Evolutionary conservation across 2,329 filamentous ascomycete species (phyloP).

Genomic region (Pestalotiopsis sp.): DNA sequence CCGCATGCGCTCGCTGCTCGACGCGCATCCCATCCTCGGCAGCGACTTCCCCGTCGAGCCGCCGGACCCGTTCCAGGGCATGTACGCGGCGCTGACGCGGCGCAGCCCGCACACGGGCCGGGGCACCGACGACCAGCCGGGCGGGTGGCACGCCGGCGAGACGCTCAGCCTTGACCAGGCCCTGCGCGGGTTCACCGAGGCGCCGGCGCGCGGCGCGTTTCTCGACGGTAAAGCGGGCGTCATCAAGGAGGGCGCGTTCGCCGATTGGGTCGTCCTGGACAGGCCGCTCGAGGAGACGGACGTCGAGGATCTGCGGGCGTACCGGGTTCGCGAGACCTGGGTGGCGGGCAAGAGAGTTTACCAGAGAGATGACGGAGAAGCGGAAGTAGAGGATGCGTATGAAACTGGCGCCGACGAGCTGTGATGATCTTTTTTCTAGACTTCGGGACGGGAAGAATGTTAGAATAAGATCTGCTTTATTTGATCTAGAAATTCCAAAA

Average conservation of each 20-base stretch:
- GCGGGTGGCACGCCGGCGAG: slow-evolving; percentile 64
- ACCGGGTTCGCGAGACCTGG: slow-evolving; percentile 70
- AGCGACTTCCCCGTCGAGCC: slow-evolving; percentile 76
- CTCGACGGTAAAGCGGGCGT: slow-evolving; percentile 61
- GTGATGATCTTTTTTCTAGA: not conserved
- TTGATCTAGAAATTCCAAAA: too few species aligned
- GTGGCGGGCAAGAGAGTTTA: slow-evolving; percentile 61
- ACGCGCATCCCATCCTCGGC: slow-evolving; percentile 59
- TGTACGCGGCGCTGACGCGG: slow-evolving; percentile 69
- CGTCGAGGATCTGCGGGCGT: slow-evolving; percentile 53
- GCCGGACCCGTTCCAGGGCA: slow-evolving; percentile 67
- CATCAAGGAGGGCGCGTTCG: slow-evolving; percentile 63
- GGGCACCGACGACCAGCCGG: slow-evolving; percentile 46
- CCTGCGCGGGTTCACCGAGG: slow-evolving; percentile 62
- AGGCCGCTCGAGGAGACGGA: slow-evolving; percentile 52
- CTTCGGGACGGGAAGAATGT: too few species aligned
- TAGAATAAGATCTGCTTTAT: too few species aligned
- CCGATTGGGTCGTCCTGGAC: slow-evolving; percentile 74
- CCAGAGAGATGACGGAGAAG: slow-evolving; percentile 22
- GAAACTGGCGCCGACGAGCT: not conserved
- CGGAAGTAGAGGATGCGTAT: not conserved
- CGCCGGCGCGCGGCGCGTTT: slow-evolving; percentile 62
- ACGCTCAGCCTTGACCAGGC: slow-evolving; percentile 62
- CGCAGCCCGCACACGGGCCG: slow-evolving; percentile 59
- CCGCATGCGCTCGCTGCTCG: slow-evolving; percentile 65